Base-by-base conservation (phyloP, 306 rosid species). In the Trichosanthes truncata region DNA sequence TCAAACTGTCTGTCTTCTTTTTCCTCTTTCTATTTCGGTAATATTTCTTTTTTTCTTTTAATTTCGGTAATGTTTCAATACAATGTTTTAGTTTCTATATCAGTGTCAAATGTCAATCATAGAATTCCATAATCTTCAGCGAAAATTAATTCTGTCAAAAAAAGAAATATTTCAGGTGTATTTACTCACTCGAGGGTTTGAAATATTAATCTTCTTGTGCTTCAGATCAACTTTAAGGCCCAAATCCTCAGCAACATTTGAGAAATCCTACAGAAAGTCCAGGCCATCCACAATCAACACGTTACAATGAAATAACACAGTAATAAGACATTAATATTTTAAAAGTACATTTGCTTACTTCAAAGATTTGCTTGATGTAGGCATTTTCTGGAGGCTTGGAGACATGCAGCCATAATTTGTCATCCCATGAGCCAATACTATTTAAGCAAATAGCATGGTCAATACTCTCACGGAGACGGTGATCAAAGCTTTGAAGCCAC, bases 401-500 rank as follows among this genome's bases (percentile, higher is more conserved):
- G 67, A 95, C 99, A 82, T 95, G 99, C 83, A 95, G 81, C 97
- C 93, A 95, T 71, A 93, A 87, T 23, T 91, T 95, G 53, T 93
- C 87, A 78, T 93, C 97, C 99, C 99, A 93, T 57, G 97, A 91
- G 79, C 98, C 96, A 79, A 96, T 85, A 82, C 94, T 93, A 82
- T 93, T 91, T 82, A 96, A 90, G 90, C 99, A 93, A 81, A 96
- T 91, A 72, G 98, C 94, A 74, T 89, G 93, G 84, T 96, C 99
- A 86, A 96, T 89, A 84, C 94, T 91, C 88, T 96, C 99, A 60
- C 96, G 96, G 78, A 93, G 73, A 18, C 99, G 98, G 86, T 93
- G 97, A 83, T 96, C 99, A 31, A 96, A 89, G 88, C 98, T 91
- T 59, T 88, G 93, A 80, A 96, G 97, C 99, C 99, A 96, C 99